Percentiles rank a stretch among this genome's conserved stretches.
Evolutionary conservation across 2,329 filamentous ascomycete genomes (phyloP).

Genomic region (Onygenales sp.): DNA sequence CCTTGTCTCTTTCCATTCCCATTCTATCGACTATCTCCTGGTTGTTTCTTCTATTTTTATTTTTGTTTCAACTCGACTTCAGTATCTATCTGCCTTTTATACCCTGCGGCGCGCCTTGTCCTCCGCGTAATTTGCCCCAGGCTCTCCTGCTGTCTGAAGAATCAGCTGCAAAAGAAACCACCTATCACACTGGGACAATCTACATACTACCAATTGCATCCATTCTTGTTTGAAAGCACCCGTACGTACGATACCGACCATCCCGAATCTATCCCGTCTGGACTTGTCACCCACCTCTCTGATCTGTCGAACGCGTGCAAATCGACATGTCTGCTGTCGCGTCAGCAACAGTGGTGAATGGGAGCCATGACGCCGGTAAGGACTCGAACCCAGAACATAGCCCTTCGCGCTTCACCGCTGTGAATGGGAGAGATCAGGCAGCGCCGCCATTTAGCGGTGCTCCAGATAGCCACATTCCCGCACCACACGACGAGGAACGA

Average conservation of each 20-base stretch:
- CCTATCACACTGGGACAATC: not conserved
- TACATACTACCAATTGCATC: not conserved
- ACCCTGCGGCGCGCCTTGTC: not conserved
- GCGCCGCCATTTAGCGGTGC: slow-evolving; percentile 4
- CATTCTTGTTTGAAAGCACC: not conserved
- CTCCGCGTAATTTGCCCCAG: not conserved
- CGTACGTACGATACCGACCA: not conserved
- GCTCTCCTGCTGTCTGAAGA: too few species aligned
- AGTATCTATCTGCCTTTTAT: too few species aligned
- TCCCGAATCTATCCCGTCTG: not conserved
- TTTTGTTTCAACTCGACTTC: too few species aligned
- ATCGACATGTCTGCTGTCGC: slow-evolving; percentile 27
- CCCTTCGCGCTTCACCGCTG: slow-evolving; percentile 37
- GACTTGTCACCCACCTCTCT: not conserved
- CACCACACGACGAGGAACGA: slow-evolving; percentile 11
- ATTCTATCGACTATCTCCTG: not conserved
- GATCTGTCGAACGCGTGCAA: not conserved
- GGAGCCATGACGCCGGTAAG: slow-evolving; percentile 16
- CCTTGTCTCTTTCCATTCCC: not conserved
- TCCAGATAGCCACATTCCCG: slow-evolving; percentile 7
- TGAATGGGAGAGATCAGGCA: slow-evolving; percentile 31
- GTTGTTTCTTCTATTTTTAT: too few species aligned
- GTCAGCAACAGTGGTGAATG: slow-evolving; percentile 23
- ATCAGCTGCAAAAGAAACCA: not conserved
- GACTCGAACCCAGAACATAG: slow-evolving; percentile 30